Evolutionary conservation across 306 rosid species (phyloP).

Genomic region (Boehmeria nivea): DNA sequence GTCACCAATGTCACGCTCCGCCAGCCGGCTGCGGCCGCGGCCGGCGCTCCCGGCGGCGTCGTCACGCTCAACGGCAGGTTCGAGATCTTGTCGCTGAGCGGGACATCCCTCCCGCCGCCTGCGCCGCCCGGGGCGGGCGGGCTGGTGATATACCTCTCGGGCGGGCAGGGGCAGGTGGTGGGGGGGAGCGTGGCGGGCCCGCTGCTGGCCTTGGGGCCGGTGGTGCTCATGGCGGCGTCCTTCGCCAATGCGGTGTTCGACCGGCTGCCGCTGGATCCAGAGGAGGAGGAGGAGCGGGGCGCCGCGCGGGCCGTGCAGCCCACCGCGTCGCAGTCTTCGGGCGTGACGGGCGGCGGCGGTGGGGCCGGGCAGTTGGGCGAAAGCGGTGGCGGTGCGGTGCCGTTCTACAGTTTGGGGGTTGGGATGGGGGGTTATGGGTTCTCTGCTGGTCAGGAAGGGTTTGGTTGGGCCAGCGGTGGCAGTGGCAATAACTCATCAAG

Average conservation of each 20-base stretch:
- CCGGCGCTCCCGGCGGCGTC: too few relatives aligned
- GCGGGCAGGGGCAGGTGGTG: slow-evolving; percentile 35
- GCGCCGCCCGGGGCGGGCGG: slow-evolving; percentile 30
- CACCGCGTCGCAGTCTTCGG: slow-evolving; percentile 16
- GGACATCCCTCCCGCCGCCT: slow-evolving; percentile 36
- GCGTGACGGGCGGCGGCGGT: too few relatives aligned
- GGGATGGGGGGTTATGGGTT: slow-evolving; percentile 19
- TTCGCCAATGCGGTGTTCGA: slow-evolving; percentile 37
- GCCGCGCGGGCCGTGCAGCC: slow-evolving; percentile 4
- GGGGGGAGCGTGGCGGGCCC: slow-evolving; percentile 38
- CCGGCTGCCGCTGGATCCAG: slow-evolving; percentile 33
- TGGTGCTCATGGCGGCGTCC: slow-evolving; percentile 35
- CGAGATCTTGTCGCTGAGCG: slow-evolving; percentile 34
- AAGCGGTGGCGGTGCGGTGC: slow-evolving; percentile 20
- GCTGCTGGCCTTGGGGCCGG: slow-evolving; percentile 32
- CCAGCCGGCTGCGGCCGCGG: slow-evolving; percentile 31
- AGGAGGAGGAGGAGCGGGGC: slow-evolving; percentile 20
- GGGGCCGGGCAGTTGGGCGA: slow-evolving; percentile 5
- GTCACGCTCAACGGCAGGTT: slow-evolving; percentile 27
- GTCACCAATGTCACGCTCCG: slow-evolving; percentile 30
- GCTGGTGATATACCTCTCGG: slow-evolving; percentile 25
- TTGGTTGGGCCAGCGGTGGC: slow-evolving; percentile 5
- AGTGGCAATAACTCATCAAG: slow-evolving; percentile 2
- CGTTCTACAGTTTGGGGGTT: slow-evolving; percentile 26
- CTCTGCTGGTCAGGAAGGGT: neutral